Percentiles rank a stretch among this genome's conserved stretches.
Evolutionary conservation across 371 early-diverging fungal genomes (phyloP).

Genomic region (Mortierella sp.): DNA sequence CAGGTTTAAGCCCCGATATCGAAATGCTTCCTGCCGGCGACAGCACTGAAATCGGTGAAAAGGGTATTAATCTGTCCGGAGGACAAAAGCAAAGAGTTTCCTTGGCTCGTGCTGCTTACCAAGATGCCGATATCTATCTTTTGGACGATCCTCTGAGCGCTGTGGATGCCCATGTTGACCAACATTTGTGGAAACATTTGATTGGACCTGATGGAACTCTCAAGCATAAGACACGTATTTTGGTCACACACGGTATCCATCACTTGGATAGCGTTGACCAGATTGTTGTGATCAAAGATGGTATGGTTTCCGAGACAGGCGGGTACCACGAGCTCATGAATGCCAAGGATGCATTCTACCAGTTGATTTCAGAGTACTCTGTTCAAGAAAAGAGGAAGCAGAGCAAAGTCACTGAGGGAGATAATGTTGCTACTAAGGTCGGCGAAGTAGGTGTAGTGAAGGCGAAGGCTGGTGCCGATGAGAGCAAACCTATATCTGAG

Average conservation of each 20-base stretch:
- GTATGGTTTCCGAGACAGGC: constrained; percentile 78
- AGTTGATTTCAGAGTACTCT: constrained; percentile 60
- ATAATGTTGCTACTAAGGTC: constrained; percentile 7
- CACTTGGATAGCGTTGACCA: constrained; percentile 66
- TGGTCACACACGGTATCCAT: constrained; percentile 85
- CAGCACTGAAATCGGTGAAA: constrained; percentile 81
- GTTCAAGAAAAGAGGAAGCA: constrained; percentile 19
- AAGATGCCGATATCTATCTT: constrained; percentile 76
- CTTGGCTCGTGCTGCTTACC: constrained; percentile 74
- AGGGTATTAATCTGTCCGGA: constrained; percentile 74
- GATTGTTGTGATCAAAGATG: constrained; percentile 78
- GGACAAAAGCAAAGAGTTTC: constrained; percentile 74
- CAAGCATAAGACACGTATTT: constrained; percentile 69
- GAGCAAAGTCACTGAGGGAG: not conserved
- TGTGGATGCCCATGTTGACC: constrained; percentile 84
- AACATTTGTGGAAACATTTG: constrained; percentile 74
- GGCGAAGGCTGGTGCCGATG: not conserved
- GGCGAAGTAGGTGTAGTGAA: constrained; percentile 49
- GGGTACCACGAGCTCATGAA: constrained; percentile 51
- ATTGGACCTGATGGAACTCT: constrained; percentile 78
- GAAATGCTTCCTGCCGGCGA: constrained; percentile 76
- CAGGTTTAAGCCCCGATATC: constrained; percentile 71
- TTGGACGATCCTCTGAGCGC: constrained; percentile 80
- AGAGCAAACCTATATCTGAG: not conserved
- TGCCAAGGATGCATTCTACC: constrained; percentile 59